Evolutionary conservation across 2,329 filamentous ascomycete species (phyloP).

Genomic region (Trichocomaceae sp.): DNA sequence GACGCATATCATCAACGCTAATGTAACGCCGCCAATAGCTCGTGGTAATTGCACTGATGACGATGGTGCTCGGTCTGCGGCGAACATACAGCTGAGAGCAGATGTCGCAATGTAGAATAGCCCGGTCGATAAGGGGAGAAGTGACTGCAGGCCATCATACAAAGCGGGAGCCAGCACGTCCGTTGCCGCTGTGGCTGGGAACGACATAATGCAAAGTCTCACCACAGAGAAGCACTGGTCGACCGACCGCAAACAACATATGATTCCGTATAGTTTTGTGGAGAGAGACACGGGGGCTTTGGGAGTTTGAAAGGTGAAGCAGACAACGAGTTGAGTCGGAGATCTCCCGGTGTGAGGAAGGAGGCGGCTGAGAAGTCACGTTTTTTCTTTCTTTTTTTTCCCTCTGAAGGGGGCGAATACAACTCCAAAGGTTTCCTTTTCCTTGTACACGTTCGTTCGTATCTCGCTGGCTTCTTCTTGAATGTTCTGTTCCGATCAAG

Average conservation of each 20-base stretch:
- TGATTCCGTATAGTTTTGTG: background rate
- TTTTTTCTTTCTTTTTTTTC: too few relatives aligned
- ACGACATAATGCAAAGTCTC: conserved; percentile 1
- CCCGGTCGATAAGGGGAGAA: conserved; percentile 5
- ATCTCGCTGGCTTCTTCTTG: background rate
- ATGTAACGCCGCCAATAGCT: conserved; percentile 36
- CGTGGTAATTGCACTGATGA: conserved; percentile 32
- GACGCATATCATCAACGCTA: conserved; percentile 25
- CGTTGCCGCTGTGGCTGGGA: background rate
- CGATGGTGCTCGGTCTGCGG: conserved; percentile 35
- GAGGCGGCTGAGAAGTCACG: background rate
- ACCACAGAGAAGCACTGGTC: background rate
- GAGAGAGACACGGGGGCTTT: background rate
- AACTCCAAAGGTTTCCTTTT: background rate
- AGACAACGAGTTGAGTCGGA: background rate
- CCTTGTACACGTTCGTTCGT: background rate
- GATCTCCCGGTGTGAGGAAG: background rate
- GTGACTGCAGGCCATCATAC: conserved; percentile 3
- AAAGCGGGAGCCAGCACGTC: conserved; percentile 3
- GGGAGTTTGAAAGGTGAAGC: background rate
- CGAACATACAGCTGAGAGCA: conserved; percentile 49
- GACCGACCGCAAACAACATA: background rate
- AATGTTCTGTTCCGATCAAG: background rate
- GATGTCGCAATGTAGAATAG: conserved; percentile 50
- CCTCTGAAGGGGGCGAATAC: background rate